A percentile compares a stretch with the other conserved stretches of the same genome.
Evolutionary conservation across 495 filamentous ascomycete species (phyloP).

Genomic region (Lasiosphaeria hispida): DNA sequence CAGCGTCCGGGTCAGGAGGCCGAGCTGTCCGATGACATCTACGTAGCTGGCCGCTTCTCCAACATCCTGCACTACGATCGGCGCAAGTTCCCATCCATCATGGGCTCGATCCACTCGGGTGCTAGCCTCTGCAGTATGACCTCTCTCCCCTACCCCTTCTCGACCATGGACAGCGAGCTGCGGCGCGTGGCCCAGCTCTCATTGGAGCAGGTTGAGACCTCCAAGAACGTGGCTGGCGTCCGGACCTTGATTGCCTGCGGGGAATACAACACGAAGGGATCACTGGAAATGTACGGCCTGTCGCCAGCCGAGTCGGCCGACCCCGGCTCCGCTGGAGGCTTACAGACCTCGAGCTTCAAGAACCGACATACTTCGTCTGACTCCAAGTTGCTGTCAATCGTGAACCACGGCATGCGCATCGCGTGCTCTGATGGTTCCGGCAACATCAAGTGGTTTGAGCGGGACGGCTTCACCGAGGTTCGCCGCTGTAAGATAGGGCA

Average conservation of each 20-base stretch:
- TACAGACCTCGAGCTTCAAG: constrained; percentile 49
- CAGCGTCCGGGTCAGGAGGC: constrained; percentile 51
- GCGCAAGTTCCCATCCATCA: constrained; percentile 76
- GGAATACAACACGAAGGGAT: constrained; percentile 93
- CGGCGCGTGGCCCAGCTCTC: constrained; percentile 52
- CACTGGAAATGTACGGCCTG: constrained; percentile 81
- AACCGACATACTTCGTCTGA: constrained; percentile 82
- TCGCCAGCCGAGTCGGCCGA: constrained; percentile 23
- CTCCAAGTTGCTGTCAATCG: constrained; percentile 80
- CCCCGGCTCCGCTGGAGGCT: constrained; percentile 29
- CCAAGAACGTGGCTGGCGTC: constrained; percentile 49
- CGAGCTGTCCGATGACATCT: constrained; percentile 61
- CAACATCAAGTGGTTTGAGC: constrained; percentile 86
- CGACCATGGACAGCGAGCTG: constrained; percentile 52
- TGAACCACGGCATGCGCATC: constrained; percentile 78
- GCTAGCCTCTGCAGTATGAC: constrained; percentile 76
- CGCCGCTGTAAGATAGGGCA: constrained; percentile 70
- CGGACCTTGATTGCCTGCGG: constrained; percentile 77
- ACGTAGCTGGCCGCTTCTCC: constrained; percentile 86
- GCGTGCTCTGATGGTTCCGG: constrained; percentile 84
- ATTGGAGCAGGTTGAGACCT: constrained; percentile 48
- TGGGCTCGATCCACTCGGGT: constrained; percentile 77
- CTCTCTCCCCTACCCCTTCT: constrained; percentile 67
- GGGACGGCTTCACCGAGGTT: constrained; percentile 79
- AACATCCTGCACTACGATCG: constrained; percentile 88